Base-by-base conservation (phyloP, 1,139 yeast genomes). In the Zygosaccharomyces pseudobailii region DNA sequence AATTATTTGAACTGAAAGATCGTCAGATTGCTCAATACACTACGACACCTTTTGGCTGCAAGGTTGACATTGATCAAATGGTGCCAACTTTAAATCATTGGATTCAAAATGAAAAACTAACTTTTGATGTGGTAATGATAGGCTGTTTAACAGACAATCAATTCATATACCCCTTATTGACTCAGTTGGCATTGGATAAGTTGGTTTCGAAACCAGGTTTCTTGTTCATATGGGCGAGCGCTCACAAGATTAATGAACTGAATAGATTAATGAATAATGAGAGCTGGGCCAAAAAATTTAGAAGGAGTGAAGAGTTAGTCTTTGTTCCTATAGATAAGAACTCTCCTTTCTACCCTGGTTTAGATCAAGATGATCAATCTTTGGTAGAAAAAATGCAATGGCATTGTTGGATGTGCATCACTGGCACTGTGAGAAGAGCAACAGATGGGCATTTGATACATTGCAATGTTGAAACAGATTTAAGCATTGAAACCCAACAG, bases 381-480 rank as follows among this genome's bases (percentile, higher is more conserved):
- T 50, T 76, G 21, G 63, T 76, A 40, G 77, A 74, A 46, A 73
- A 70, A 52, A 71, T 73, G 67, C 94, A 85, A 61, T 89, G 96
- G 96, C 97, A 90, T 67, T 90, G 97, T 59, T 86, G 96, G 84
- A 87, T 90, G 96, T 92, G 97, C 56, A 85, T 90, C 47, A 89
- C 96, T 3, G 97, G 97, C 5, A 90, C 97, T 0, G 90, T 90
- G 9, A 74, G 96, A 60, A 76, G 97, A 57, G 80, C 95, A 1
- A 81, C 84, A 0, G 97, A 90, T 66, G 78, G 77, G 24, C 89
- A 87, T 63, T 72, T 90, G 53, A 89, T 90, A 53, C 95, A 90
- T 63, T 90, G 97, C 68, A 90, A 90, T 61, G 80, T 89, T 33
- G 95, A 90, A 61, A 89, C 97, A 0, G 97, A 90, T 65, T 72